These are phyloP conservation scores for Decorospora gaudefroyi DNA, from an alignment of 2,329 filamentous ascomycete genomes.

Conservation along the genomic window DNA sequence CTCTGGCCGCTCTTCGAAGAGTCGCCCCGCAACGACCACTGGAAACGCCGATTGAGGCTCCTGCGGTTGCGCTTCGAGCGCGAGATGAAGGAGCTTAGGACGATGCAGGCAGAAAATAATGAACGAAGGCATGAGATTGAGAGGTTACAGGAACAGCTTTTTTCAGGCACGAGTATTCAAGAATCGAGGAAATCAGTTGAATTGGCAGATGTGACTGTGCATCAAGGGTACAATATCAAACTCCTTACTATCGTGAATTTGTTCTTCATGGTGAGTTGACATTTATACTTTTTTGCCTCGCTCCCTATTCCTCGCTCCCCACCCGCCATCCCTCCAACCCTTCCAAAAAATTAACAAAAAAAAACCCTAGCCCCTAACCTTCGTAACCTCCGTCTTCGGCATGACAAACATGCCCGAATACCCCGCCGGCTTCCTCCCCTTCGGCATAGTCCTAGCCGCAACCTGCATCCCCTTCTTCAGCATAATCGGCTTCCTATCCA, in stretches of 20 bases:
- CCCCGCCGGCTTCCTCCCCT: slow-evolving; percentile 44
- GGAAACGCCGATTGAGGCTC: slow-evolving; percentile 55
- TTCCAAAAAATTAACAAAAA: background rate
- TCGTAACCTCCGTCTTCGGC: slow-evolving; percentile 64
- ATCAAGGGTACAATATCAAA: slow-evolving; percentile 66
- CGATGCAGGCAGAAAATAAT: slow-evolving; percentile 58
- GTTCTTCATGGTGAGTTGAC: slow-evolving; percentile 55
- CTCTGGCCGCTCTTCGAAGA: slow-evolving; percentile 61
- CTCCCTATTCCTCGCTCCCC: too few species aligned
- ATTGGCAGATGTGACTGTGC: slow-evolving; percentile 55
- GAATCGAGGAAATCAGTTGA: slow-evolving; percentile 65
- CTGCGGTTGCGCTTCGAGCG: slow-evolving; percentile 57
- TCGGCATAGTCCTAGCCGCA: slow-evolving; percentile 49
- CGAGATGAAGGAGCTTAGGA: slow-evolving; percentile 57
- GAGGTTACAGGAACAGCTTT: slow-evolving; percentile 64
- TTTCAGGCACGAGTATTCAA: slow-evolving; percentile 65
- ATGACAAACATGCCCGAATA: slow-evolving; percentile 54
- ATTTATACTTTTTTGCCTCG: too few species aligned
- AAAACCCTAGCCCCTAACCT: slow-evolving; percentile 56
- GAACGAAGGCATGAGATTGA: slow-evolving; percentile 60
- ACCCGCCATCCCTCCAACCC: background rate
- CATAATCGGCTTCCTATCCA: slow-evolving; percentile 53
- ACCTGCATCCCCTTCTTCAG: slow-evolving; percentile 55
- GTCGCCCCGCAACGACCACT: slow-evolving; percentile 54
- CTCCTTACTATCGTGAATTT: slow-evolving; percentile 63